Base-by-base conservation (phyloP, 1,284 basidiomycete genomes). In the Pholiota adiposa region DNA sequence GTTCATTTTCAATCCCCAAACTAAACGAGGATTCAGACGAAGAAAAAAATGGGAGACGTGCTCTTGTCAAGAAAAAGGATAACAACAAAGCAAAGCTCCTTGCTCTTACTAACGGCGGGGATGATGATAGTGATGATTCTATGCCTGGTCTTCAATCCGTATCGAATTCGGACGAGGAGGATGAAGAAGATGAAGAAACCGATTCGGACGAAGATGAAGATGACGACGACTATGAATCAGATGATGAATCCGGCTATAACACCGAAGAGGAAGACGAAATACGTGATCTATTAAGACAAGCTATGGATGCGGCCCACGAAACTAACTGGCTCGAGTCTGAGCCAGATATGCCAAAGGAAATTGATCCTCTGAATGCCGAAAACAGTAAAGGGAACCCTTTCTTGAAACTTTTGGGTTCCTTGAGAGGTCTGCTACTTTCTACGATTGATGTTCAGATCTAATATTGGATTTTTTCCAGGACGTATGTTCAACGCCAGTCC, bases 331-430 rank as follows among this genome's bases (percentile, higher is more conserved):
- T 84, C 51, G 79, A 84, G 65, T 71, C 73, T 21, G 75, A 74
- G 11, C 71, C 76, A 21, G 69, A 75, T 4, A 71, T 75, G 21
- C 73, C 76, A 12, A 71, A 77, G 7, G 80, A 82, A 38, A 72
- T 79, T 4, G 74, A 80, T 61, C 72, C 75, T 44, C 72, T 74
- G 41, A 51, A 62, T n/a, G 63, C 73, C 34, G 81, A 85, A 53
- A 83, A 85, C 56, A 77, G 79, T 56, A 87, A 86, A 69, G 82
- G 78, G 14, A 93, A 92, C 66, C 88, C 90, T 0, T 90, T 93
- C 71, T 71, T 92, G 68, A 90, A 87, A 70, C 70, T 92, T 34
- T 74, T 93, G 61, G 86, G 86, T 19, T 86, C 86, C 14, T 70
- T 93, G 56, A 80, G 87, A 83, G 91, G 90, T 87, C 65, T 40